Base-by-base conservation (phyloP, 345 rosid genomes). In the Syzygium aqueum region DNA sequence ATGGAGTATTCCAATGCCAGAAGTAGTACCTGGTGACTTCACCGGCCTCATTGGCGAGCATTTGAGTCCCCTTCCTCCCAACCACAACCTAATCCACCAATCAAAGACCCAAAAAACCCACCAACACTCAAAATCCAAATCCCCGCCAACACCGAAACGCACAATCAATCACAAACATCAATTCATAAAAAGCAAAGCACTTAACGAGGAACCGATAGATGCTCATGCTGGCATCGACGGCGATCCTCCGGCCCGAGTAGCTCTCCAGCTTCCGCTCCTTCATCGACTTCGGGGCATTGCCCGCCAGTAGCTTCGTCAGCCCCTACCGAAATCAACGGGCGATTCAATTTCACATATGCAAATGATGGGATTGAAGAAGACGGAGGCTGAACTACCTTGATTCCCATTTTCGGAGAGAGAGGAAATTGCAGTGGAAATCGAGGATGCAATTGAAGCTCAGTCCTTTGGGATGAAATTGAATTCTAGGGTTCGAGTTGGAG, bases 181-280 rank as follows among this genome's bases (percentile, higher is more conserved):
- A 86, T 25, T 10, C 52, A 80, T 17, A 19, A 85, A n/a, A 77
- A 57, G 28, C 28, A 59, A 43, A 43, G 46, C 7, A 91, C 94
- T 95, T 33, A 37, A 94, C 99, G 53, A 97, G 97, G 91, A 97
- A 95, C 90, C 95, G 99, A 87, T 94, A 96, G 78, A 96, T 97
- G 95, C 97, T 95, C 98, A 95, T 95, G 97, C 99, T 95, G 82
- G 99, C 99, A 87, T 97, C 99, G 46, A 97, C 91, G n/a, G 98
- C 98, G 12, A 96, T 96, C 91, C 95, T 94, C 50, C 98, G 95
- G 84, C 99, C 98, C n/a, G 95, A 97, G 86, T 91, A 97, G 91
- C 95, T 93, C 90, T 96, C 97, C 63, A 96, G 93, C 89, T 94
- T 97, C 89, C 94, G 96, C 90, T 95, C 99, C 90, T 95, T 97